Base-by-base conservation (phyloP, 331 rosid species). In the Pyracantha coccinea region DNA sequence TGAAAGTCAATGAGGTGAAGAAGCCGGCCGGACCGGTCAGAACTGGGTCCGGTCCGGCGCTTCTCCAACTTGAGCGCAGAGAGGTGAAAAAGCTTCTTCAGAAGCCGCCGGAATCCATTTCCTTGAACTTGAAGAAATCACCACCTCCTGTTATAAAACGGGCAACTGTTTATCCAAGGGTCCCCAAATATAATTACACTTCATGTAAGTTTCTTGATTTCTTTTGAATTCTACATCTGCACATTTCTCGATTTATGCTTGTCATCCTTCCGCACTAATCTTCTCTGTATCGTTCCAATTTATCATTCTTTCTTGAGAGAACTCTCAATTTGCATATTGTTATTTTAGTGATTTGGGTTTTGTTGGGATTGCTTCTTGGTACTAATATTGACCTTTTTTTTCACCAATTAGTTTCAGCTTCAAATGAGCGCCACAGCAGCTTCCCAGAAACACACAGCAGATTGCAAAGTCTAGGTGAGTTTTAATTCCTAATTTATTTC, bases 401-500 rank as follows among this genome's bases (percentile, higher is more conserved):
- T 72, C 0, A 15, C 25, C 38, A 23, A 28, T 55, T 31, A 55
- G 84, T 24, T 84, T 82, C 88, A 79, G 89, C 81, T 75, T 68
- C 91, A 55, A 73, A 83, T 54, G 85, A 82, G 38, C 52, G n/a
- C 63, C 77, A 72, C 15, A 23, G 83, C 73, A 85, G 82, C 69
- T 84, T 86, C 86, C 93, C 87, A 68, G 90, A 87, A 85, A 82
- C 81, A 67, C 94, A 86, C 53, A 89, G 77, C 93, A 94, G 80
- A 68, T 66, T 92, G 80, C 93, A 89, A 82, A 90, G 87, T 84
- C 77, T 92, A 82, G 89, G 97, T 93, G 69, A 86, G 80, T 68
- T 65, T 25, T 70, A 44, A 13, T 76, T 67, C 83, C 69, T 31
- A 6, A 57, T 72, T 20, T 41, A 41, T 41, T 41, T 41, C 50